Evolutionary conservation across 495 filamentous ascomycete genomes (phyloP), one percentile per base, ranked within the genome.

Genomic region (Letharia lupina): DNA sequence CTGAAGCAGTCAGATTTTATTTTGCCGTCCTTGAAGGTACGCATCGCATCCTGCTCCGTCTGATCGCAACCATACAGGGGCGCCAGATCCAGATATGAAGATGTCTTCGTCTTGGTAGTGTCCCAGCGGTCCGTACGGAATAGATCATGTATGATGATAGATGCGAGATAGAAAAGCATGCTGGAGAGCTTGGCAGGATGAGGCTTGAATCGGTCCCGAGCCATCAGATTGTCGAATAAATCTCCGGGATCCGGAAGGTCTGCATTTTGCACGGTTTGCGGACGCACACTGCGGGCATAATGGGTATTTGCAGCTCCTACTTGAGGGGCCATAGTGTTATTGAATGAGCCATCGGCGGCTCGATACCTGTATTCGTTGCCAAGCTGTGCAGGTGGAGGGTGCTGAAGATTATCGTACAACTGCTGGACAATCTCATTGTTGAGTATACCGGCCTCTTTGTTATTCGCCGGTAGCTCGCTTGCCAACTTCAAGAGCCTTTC

Each of bases 61-160:
- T 88, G 81, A 67, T 87, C 91, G 73, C 87, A 93, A 33, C 92
- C 92, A 72, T 96, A 96, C 4, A 96, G 81, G 0, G 92, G 92
- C 3, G 87, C 82, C 16, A 96, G 80, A 67, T 96, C 92, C 20
- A 96, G 78, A 70, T 93, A 96, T 1, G 89, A 92, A 1, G 90
- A 94, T 0, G 90, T 93, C 71, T 86, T 80, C 35, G 86, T 89
- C 60, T 82, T 86, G 62, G 77, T 82, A 39, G 70, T 73, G 70
- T 89, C 81, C 0, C 69, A 66, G 23, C 81, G 83, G 68, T 86
- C 80, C 0, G 86, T 89, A 65, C 85, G 79, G 74, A 89, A 89
- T 18, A 85, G 73, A 70, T 89, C 86, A 69, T 96, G 92, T 70
- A 94, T 96, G 67, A 96, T 93, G 64, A 96, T 90, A 20, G 86